Evolutionary conservation across 768 basidiomycete genomes (phyloP).

Genomic region (Hypholoma fasciculare): DNA sequence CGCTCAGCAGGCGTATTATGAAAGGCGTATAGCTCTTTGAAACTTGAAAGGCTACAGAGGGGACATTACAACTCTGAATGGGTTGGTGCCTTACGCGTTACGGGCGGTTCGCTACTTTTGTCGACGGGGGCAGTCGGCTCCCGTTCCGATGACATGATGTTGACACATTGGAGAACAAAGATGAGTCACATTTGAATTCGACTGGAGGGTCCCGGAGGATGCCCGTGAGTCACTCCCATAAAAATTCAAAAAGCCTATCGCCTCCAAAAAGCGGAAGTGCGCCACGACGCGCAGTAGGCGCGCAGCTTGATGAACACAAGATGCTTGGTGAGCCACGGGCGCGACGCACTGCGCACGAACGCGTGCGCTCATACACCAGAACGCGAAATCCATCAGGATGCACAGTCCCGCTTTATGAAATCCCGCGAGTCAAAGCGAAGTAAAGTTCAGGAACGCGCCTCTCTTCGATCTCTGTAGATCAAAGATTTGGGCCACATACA

Average conservation of each 20-base stretch:
- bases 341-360: background rate
- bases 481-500: constrained; percentile 13
- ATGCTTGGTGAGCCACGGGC: background rate
- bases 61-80: too few species aligned
- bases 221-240: too few species aligned
- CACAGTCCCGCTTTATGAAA: background rate
- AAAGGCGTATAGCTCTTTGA: too few species aligned
- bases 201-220: background rate
- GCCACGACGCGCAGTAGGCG: background rate
- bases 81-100: too few species aligned
- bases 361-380: too few species aligned
- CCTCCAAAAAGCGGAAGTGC: background rate
- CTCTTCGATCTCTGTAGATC: constrained; percentile 14
- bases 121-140: background rate
- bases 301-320: background rate
- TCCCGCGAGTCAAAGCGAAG: background rate
- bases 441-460: constrained; percentile 13
- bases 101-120: too few species aligned
- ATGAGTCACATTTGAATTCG: background rate
- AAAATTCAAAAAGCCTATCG: too few species aligned
- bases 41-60: too few species aligned
- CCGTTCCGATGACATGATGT: background rate
- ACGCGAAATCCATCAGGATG: background rate
- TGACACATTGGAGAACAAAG: background rate
- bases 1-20: too few species aligned